Conservation (phyloP, 2,329 filamentous ascomycete genomes). For the Colletotrichum tropicale region DNA sequence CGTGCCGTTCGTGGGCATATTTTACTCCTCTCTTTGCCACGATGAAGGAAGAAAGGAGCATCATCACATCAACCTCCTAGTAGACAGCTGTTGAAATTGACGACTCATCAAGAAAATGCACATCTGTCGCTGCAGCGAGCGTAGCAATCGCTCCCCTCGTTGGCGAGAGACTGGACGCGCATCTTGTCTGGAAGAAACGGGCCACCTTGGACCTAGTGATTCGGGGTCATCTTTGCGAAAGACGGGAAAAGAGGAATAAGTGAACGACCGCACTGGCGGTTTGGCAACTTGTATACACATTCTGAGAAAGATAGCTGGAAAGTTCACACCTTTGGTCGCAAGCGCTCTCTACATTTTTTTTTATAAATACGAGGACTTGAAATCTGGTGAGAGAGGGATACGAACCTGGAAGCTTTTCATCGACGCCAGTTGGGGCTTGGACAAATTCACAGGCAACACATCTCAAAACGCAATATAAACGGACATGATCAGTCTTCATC, state of each 20-base stretch:
- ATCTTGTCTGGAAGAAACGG: too few species aligned
- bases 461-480: background rate
- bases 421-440: background rate
- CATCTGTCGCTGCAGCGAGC: too few species aligned
- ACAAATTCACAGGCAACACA: background rate
- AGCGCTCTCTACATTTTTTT: too few species aligned
- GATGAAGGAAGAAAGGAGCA: accelerated
- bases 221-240: too few species aligned
- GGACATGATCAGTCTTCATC: accelerated
- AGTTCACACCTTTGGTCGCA: background rate
- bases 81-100: background rate
- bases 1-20: accelerated
- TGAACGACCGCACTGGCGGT: background rate
- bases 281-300: background rate
- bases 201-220: too few species aligned
- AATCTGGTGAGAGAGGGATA: too few species aligned
- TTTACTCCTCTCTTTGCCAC: accelerated
- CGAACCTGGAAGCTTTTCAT: background rate
- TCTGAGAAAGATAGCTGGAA: background rate
- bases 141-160: background rate
- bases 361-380: too few species aligned
- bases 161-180: too few species aligned
- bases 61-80: background rate
- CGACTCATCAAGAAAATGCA: accelerated
- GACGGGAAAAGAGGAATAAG: too few species aligned